A percentile compares a stretch with the other conserved stretches of the same genome.
phyloP scores from a whole-genome alignment of 2,329 filamentous ascomycete genomes.

The Zasmidium angulare region DNA sequence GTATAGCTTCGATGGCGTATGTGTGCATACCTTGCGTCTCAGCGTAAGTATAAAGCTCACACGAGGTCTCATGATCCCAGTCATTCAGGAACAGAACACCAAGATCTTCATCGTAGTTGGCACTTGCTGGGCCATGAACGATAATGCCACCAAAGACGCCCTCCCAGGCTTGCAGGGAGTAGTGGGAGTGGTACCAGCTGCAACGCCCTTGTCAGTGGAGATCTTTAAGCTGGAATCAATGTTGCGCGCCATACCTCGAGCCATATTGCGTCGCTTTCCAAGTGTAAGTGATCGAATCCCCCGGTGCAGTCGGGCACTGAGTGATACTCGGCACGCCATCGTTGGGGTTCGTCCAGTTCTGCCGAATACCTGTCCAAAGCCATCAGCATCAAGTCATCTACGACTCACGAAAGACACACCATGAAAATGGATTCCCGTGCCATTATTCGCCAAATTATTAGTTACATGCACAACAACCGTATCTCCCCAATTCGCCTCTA shows the following conservation, averaged over 20 bases:
- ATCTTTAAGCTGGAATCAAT: too few species aligned
- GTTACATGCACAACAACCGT: conserved; percentile 31
- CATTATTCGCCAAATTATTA: conserved; percentile 43
- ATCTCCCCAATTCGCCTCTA: conserved; percentile 44
- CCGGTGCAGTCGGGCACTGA: conserved; percentile 69
- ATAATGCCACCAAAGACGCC: conserved; percentile 40
- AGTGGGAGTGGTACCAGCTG: conserved; percentile 47
- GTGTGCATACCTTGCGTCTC: conserved; percentile 15
- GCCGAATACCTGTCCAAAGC: conserved; percentile 38
- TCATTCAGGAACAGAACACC: conserved; percentile 43
- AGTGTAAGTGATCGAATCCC: conserved; percentile 44
- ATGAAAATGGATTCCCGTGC: conserved; percentile 54
- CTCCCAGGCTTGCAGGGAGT: conserved; percentile 42
- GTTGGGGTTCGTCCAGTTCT: conserved; percentile 53
- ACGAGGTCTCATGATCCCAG: conserved; percentile 35
- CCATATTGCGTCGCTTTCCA: conserved; percentile 39
- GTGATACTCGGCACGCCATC: conserved; percentile 52
- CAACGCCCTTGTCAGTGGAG: too few species aligned
- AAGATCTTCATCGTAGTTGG: conserved; percentile 40
- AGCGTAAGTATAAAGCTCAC: conserved; percentile 26
- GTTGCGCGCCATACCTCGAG: neutral
- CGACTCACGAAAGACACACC: too few species aligned
- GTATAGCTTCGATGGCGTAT: neutral
- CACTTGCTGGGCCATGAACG: conserved; percentile 39
- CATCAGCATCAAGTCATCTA: neutral